Conservation (phyloP, 2,329 filamentous ascomycete genomes). For the Botrytis tulipae region DNA sequence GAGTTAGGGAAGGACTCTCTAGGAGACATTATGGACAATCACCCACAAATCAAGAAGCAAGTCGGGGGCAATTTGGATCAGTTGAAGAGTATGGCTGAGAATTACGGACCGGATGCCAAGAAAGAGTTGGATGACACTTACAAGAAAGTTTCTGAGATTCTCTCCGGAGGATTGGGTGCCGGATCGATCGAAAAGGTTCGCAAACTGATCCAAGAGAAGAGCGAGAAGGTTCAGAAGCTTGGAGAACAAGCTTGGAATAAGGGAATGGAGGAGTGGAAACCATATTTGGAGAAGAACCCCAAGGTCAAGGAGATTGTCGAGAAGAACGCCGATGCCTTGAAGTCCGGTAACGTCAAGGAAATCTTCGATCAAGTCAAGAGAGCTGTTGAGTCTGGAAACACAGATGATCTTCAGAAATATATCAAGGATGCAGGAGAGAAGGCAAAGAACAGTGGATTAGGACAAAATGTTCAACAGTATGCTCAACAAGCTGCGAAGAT, state of each 20-base stretch:
- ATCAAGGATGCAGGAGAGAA: slow-evolving; percentile 58
- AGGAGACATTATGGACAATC: slow-evolving; percentile 67
- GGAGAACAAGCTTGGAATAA: slow-evolving; percentile 73
- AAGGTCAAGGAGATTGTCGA: slow-evolving; percentile 70
- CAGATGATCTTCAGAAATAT: slow-evolving; percentile 58
- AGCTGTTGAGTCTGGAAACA: slow-evolving; percentile 60
- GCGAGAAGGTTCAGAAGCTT: slow-evolving; percentile 62
- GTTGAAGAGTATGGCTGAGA: slow-evolving; percentile 66
- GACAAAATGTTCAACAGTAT: slow-evolving; percentile 39
- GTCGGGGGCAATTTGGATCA: slow-evolving; percentile 66
- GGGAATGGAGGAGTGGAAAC: slow-evolving; percentile 67
- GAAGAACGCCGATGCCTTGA: slow-evolving; percentile 66
- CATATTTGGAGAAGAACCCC: slow-evolving; percentile 73
- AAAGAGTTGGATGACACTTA: slow-evolving; percentile 73
- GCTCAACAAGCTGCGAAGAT: slow-evolving; percentile 61
- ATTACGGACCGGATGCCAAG: slow-evolving; percentile 73
- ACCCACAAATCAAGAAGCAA: slow-evolving; percentile 71
- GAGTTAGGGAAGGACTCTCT: slow-evolving; percentile 62
- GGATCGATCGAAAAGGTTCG: slow-evolving; percentile 55
- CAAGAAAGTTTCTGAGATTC: slow-evolving; percentile 61
- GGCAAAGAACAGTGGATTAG: slow-evolving; percentile 50
- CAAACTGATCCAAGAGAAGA: slow-evolving; percentile 67
- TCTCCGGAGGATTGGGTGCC: slow-evolving; percentile 59
- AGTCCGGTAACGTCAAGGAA: slow-evolving; percentile 63
- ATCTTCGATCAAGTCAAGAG: slow-evolving; percentile 62